Percentiles rank a stretch among this genome's conserved stretches.
Evolutionary conservation across 352 stramenopile species (phyloP).

Genomic region (Phytophthora tentaculata): DNA sequence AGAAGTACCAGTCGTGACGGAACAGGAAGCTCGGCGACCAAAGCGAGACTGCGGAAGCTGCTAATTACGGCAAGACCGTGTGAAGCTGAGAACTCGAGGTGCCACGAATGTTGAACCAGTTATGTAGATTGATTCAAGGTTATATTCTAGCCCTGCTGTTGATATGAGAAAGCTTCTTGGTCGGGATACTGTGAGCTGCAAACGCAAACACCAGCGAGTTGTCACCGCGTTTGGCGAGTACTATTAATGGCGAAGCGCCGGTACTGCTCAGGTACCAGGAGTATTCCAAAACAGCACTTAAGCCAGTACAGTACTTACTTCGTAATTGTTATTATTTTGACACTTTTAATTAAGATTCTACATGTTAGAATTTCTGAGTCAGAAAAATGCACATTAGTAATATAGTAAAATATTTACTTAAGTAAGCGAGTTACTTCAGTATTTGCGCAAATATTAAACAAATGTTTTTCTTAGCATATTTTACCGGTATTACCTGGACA

Average conservation of each 20-base stretch:
- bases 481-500: too few relatives aligned
- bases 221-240: slow-evolving; percentile 15
- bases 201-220: slow-evolving; percentile 21
- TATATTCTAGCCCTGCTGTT: not conserved
- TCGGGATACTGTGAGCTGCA: slow-evolving; percentile 31
- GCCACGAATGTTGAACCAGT: not conserved
- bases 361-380: too few relatives aligned
- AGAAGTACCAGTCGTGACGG: slow-evolving; percentile 28
- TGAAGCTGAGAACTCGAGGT: slow-evolving; percentile 7
- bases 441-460: too few relatives aligned
- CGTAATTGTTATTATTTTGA: too few relatives aligned
- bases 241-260: not conserved
- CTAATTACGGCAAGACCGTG: slow-evolving; percentile 21
- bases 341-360: too few relatives aligned
- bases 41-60: slow-evolving; percentile 20
- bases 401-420: too few relatives aligned
- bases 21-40: slow-evolving; percentile 12
- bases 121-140: not conserved
- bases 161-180: slow-evolving; percentile 32
- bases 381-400: too few relatives aligned
- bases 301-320: too few relatives aligned
- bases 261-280: too few relatives aligned
- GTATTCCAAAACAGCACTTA: too few relatives aligned
- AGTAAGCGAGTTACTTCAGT: too few relatives aligned
- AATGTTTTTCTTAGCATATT: too few relatives aligned